Evolutionary conservation across 805 yeast species (phyloP).

Genomic region (Blastobotrys parvus): DNA sequence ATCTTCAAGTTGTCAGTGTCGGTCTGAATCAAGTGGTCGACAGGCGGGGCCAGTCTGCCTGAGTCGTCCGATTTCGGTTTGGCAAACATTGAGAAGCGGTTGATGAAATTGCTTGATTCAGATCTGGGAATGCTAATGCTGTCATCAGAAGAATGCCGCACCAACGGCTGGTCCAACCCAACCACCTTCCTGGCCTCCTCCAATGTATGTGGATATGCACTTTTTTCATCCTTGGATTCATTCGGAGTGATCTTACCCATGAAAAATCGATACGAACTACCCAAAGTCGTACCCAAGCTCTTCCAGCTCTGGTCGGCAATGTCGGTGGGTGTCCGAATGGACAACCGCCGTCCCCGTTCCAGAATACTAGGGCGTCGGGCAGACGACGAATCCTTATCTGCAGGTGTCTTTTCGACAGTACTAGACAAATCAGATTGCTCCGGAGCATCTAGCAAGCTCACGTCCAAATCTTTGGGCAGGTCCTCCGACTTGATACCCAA

Average conservation of each 20-base stretch:
- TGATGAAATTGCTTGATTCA: not conserved
- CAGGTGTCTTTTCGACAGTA: not conserved
- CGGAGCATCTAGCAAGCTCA: slow-evolving; percentile 9
- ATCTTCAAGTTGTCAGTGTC: slow-evolving; percentile 28
- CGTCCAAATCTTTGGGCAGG: slow-evolving; percentile 12
- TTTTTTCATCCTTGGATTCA: slow-evolving; percentile 7
- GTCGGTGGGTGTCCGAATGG: slow-evolving; percentile 15
- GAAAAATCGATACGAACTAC: slow-evolving; percentile 26
- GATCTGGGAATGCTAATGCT: not conserved
- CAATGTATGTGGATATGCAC: slow-evolving; percentile 17
- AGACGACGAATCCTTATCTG: not conserved
- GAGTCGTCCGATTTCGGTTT: slow-evolving; percentile 1
- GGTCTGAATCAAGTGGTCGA: slow-evolving; percentile 13
- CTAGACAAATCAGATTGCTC: not conserved
- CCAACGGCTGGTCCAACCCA: slow-evolving; percentile 14
- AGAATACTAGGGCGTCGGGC: not conserved
- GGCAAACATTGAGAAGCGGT: not conserved
- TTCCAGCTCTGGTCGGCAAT: slow-evolving; percentile 25
- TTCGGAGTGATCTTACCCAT: slow-evolving; percentile 20
- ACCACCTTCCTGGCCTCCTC: slow-evolving; percentile 19
- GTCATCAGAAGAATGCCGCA: slow-evolving; percentile 7
- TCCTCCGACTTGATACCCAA: slow-evolving; percentile 25
- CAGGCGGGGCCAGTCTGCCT: slow-evolving; percentile 13
- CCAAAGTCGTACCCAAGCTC: slow-evolving; percentile 28
- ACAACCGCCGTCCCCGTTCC: not conserved